phyloP scores from a whole-genome alignment of 2,329 filamentous ascomycete species.

The Dothidotthia symphoricarpi region DNA sequence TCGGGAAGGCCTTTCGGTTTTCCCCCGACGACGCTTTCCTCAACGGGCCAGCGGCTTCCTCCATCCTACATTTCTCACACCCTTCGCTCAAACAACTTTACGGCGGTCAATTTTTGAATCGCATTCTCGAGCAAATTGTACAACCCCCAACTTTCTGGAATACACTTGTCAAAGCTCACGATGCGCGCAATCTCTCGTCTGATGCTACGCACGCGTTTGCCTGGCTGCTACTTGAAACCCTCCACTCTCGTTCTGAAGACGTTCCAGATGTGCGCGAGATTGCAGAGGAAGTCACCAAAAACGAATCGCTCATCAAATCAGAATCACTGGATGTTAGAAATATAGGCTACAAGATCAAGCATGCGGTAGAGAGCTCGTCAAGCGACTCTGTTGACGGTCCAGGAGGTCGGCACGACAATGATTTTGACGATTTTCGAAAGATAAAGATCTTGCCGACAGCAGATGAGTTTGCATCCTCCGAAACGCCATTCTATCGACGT shows the following conservation, averaged over 20 bases:
- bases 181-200: constrained; percentile 20
- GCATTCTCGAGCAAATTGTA: constrained; percentile 49
- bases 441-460: constrained; percentile 65
- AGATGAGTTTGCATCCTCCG: constrained; percentile 60
- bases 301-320: constrained; percentile 23
- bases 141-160: constrained; percentile 58
- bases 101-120: constrained; percentile 51
- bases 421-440: constrained; percentile 59
- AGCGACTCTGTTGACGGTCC: constrained; percentile 46
- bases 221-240: constrained; percentile 49
- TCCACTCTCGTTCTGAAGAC: constrained; percentile 37
- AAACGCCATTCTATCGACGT: constrained; percentile 55
- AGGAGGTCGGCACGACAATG: constrained; percentile 73
- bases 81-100: constrained; percentile 51
- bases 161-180: constrained; percentile 41
- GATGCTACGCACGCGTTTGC: constrained; percentile 35
- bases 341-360: constrained; percentile 56
- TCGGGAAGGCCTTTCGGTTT: constrained; percentile 47
- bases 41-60: constrained; percentile 37
- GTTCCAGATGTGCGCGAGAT: constrained; percentile 26
- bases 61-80: constrained; percentile 43
- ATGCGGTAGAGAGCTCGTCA: constrained; percentile 49
- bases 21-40: constrained; percentile 47
- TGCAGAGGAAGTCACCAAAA: constrained; percentile 21
- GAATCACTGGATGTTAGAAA: constrained; percentile 53